Evolutionary conservation across 305 asterid genomes (phyloP), one percentile per base, ranked within the genome.

Genomic region (Fraxinus sp.): DNA sequence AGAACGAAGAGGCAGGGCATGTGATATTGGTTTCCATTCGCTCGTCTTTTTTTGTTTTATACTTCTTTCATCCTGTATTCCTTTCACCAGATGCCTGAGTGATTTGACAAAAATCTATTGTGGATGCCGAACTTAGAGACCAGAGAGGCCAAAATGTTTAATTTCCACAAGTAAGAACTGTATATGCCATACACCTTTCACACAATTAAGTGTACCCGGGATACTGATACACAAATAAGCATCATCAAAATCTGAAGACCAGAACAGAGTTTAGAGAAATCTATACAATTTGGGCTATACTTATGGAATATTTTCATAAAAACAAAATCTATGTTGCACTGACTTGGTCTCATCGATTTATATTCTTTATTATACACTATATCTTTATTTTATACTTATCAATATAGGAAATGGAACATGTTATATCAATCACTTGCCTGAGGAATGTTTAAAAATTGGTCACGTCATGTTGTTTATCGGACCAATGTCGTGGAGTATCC

Each of bases 241-340:
- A 66, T 10, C 35, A 66, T 26, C 74, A 26, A 26, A 77, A 35
- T 49, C 30, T 7, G n/a, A 14, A 77, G 3, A 26, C n/a, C 74
- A 70, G 64, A 36, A 72, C 28, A 62, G 37, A 59, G 43, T 24
- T 73, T 33, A 75, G 70, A 49, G 62, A 77, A 78, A 75, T 83
- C 33, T 32, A 57, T 80, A 64, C 4, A 73, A 73, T 16, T 57
- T 46, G 49, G 6, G 37, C 78, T 46, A 70, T 43, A 52, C 68
- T 77, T 62, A 11, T 62, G 30, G 57, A 52, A n/a, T 26, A 66
- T 64, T 33, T 66, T 80, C 35, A 33, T 18, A 52, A 35, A 22
- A 80, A 68, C 72, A 20, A 62, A 22, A 62, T 20, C 16, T 62
- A 24, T 22, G 10, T 59, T 59, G 33, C 72, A 62, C 5, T 14